Evolutionary conservation across 2,329 filamentous ascomycete genomes (phyloP).

Genomic region (Daldinia sp.): DNA sequence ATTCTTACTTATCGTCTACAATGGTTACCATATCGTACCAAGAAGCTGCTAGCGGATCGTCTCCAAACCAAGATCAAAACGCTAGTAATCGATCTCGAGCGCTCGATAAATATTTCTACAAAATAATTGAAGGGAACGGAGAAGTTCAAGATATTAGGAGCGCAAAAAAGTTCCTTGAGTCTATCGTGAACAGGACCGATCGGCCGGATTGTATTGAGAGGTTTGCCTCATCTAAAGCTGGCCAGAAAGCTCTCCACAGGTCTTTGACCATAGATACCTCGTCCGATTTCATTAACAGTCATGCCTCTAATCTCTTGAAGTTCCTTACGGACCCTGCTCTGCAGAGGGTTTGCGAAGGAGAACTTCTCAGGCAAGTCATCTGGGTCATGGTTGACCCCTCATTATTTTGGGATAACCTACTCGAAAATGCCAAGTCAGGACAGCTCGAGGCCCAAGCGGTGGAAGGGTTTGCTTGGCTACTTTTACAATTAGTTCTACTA

Average conservation of each 20-base stretch:
- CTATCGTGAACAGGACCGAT: slow-evolving; percentile 32
- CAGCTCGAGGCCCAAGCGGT: slow-evolving; percentile 43
- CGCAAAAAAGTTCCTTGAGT: slow-evolving; percentile 29
- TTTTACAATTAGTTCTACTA: slow-evolving; percentile 53
- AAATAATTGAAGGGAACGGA: slow-evolving; percentile 28
- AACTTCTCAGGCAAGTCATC: slow-evolving; percentile 55
- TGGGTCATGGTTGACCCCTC: slow-evolving; percentile 58
- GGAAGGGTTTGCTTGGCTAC: slow-evolving; percentile 52
- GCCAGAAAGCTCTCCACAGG: slow-evolving; percentile 30
- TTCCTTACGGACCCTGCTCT: slow-evolving; percentile 30
- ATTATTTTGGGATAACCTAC: slow-evolving; percentile 55
- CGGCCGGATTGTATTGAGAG: slow-evolving; percentile 37
- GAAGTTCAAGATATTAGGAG: slow-evolving; percentile 12
- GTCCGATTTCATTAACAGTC: slow-evolving; percentile 17
- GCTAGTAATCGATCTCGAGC: slow-evolving; percentile 10
- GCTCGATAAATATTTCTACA: slow-evolving; percentile 32
- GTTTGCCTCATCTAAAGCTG: slow-evolving; percentile 29
- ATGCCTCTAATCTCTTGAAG: slow-evolving; percentile 19
- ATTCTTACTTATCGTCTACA: neutral
- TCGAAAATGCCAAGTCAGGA: slow-evolving; percentile 40
- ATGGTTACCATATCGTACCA: slow-evolving; percentile 19
- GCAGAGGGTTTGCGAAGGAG: slow-evolving; percentile 32
- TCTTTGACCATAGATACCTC: slow-evolving; percentile 21
- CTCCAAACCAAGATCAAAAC: slow-evolving; percentile 5
- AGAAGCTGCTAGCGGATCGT: neutral